These are phyloP conservation scores for Thraustochytrium sp. DNA, from an alignment of 352 stramenopile genomes.

Conservation along the genomic window DNA sequence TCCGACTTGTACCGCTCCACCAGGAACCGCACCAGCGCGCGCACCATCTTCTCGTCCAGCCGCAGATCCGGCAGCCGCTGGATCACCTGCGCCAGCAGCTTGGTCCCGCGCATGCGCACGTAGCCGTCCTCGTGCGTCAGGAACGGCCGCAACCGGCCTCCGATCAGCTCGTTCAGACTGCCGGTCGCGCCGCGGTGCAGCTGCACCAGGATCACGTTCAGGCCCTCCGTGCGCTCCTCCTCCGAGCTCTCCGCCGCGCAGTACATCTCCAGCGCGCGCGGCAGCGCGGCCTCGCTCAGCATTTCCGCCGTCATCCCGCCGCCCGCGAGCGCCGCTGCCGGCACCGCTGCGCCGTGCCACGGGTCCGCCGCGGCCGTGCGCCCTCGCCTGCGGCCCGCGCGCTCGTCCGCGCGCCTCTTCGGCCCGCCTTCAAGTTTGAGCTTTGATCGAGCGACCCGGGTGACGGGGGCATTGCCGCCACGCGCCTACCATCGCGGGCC, in stretches of 20 bases:
- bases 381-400: too few relatives aligned
- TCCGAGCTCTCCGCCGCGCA: constrained; percentile 11
- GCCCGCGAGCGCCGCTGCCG: too few relatives aligned
- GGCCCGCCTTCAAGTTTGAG: too few relatives aligned
- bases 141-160: constrained; percentile 10
- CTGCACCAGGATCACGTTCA: constrained; percentile 35
- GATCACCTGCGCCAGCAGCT: constrained; percentile 37
- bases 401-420: too few relatives aligned
- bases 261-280: constrained; percentile 32
- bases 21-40: constrained; percentile 10
- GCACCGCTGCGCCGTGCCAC: too few relatives aligned
- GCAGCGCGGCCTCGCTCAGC: constrained; percentile 17
- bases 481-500: too few relatives aligned
- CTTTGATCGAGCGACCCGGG: too few relatives aligned
- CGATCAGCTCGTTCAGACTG: constrained; percentile 12
- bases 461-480: too few relatives aligned
- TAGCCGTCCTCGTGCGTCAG: constrained; percentile 32
- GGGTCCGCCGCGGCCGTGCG: too few relatives aligned
- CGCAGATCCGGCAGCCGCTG: constrained; percentile 24
- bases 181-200: background rate
- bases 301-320: constrained; percentile 26
- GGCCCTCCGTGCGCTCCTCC: background rate
- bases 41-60: background rate
- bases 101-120: constrained; percentile 4
- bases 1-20: constrained; percentile 16